Evolutionary conservation across 768 basidiomycete species (phyloP).

Genomic region (Amanita subjunquillea): DNA sequence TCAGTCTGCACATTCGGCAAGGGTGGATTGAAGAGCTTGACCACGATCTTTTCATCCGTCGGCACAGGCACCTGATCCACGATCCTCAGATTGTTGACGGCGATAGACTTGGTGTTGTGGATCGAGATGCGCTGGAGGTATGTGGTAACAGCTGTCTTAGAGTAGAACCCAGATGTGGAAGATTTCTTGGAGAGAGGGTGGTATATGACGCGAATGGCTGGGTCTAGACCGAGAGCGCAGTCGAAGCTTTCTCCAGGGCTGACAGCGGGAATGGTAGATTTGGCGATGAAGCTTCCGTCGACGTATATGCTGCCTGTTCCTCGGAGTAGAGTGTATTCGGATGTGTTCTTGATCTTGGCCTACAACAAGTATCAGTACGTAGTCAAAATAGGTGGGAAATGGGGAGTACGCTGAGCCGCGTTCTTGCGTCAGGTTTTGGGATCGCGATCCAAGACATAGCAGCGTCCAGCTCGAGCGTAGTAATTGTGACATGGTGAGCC

Average conservation of each 20-base stretch:
- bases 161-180: conserved; percentile 23
- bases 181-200: conserved; percentile 23
- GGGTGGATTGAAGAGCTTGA: conserved; percentile 20
- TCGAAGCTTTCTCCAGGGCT: conserved; percentile 28
- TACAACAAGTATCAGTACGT: conserved; percentile 5
- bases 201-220: conserved; percentile 27
- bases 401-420: conserved; percentile 19
- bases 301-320: conserved; percentile 29
- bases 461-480: conserved; percentile 19
- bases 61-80: too few species aligned
- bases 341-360: conserved; percentile 13
- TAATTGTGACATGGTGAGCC: conserved; percentile 23
- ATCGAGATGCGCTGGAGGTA: conserved; percentile 17
- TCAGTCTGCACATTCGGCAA: conserved; percentile 5
- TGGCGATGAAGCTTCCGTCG: conserved; percentile 30
- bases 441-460: conserved; percentile 25
- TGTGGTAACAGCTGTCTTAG: conserved; percentile 17
- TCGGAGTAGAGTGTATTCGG: too few species aligned
- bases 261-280: conserved; percentile 20
- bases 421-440: conserved; percentile 23
- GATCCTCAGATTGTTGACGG: too few species aligned
- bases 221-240: conserved; percentile 14
- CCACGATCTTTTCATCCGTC: conserved; percentile 19
- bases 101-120: too few species aligned
- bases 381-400: not conserved